Percentiles rank a stretch among this genome's conserved stretches.
Conservation (phyloP, 352 stramenopile species). For the Globisporangium nunn region DNA sequence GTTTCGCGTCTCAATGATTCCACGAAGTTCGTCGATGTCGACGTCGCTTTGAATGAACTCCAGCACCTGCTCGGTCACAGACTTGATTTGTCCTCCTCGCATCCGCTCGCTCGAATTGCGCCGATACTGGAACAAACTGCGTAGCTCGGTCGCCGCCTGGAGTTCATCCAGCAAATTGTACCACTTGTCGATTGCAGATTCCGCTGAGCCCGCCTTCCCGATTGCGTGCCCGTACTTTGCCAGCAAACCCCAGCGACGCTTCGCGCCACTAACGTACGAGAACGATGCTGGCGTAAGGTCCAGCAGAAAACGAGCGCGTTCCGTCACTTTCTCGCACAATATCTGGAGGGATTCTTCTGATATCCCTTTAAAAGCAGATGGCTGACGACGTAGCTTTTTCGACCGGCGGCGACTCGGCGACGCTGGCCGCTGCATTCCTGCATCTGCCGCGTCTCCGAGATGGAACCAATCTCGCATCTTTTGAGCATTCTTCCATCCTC, state of each 20-base stretch:
- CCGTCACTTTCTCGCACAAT: constrained; percentile 68
- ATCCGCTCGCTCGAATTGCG: constrained; percentile 63
- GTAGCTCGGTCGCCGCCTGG: constrained; percentile 64
- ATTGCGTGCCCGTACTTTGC: constrained; percentile 70
- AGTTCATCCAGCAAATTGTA: constrained; percentile 75
- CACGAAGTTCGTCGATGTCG: constrained; percentile 44
- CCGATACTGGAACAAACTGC: constrained; percentile 68
- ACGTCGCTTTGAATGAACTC: constrained; percentile 83
- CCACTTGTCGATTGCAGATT: constrained; percentile 68
- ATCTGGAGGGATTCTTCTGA: constrained; percentile 62
- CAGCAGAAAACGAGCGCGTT: constrained; percentile 60
- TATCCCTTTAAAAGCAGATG: constrained; percentile 71
- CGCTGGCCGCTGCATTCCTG: constrained; percentile 25
- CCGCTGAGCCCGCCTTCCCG: constrained; percentile 26
- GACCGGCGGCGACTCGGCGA: constrained; percentile 24
- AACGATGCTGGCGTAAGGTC: constrained; percentile 72
- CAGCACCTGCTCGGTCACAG: constrained; percentile 74
- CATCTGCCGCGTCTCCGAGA: constrained; percentile 65
- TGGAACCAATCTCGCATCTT: constrained; percentile 87
- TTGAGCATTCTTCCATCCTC: constrained; percentile 77
- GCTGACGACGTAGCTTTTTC: constrained; percentile 44
- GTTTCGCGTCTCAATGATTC: constrained; percentile 42
- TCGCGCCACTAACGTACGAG: constrained; percentile 62
- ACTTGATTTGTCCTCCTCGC: constrained; percentile 42
- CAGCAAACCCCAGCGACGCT: constrained; percentile 58